A percentile compares a stretch with the other conserved stretches of the same genome.
phyloP scores from a whole-genome alignment of 2,329 filamentous ascomycete genomes.

The Fusarium cyanostomum region DNA sequence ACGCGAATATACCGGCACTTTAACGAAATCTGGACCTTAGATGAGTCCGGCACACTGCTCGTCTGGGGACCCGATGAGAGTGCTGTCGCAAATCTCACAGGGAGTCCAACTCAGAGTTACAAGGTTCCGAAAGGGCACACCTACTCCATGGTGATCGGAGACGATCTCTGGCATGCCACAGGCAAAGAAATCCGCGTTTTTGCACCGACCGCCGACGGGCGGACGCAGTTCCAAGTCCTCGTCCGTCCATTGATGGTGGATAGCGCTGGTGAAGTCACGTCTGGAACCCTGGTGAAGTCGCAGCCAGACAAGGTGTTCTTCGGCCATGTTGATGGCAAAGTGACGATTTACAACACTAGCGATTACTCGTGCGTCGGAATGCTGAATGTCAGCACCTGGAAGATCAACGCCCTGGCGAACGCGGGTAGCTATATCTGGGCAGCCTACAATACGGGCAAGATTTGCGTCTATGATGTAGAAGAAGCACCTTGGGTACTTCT shows the following conservation, averaged over 20 bases:
- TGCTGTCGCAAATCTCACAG: constrained; percentile 77
- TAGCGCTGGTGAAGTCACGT: constrained; percentile 85
- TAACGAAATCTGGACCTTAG: constrained; percentile 92
- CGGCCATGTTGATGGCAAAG: constrained; percentile 91
- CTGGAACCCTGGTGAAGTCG: constrained; percentile 78
- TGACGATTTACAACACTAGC: constrained; percentile 86
- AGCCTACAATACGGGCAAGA: constrained; percentile 91
- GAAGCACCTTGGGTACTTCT: constrained; percentile 86
- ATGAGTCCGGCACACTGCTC: constrained; percentile 86
- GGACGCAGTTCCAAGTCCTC: constrained; percentile 77
- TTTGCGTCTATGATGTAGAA: constrained; percentile 89
- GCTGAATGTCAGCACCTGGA: constrained; percentile 90
- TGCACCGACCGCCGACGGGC: constrained; percentile 73
- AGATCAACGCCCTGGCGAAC: constrained; percentile 87
- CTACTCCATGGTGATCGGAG: constrained; percentile 87
- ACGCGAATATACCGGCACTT: constrained; percentile 86
- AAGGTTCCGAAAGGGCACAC: constrained; percentile 83
- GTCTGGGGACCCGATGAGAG: constrained; percentile 83
- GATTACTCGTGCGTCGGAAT: constrained; percentile 82
- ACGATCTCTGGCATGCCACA: constrained; percentile 85
- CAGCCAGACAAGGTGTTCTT: constrained; percentile 85
- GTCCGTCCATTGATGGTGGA: constrained; percentile 75
- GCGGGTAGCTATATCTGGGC: constrained; percentile 90
- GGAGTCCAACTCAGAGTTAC: constrained; percentile 76
- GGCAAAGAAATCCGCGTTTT: constrained; percentile 91